Percentiles rank a stretch among this genome's conserved stretches.
phyloP scores from a whole-genome alignment of 164 flowering plant species.

The Liriodendron chinense region DNA sequence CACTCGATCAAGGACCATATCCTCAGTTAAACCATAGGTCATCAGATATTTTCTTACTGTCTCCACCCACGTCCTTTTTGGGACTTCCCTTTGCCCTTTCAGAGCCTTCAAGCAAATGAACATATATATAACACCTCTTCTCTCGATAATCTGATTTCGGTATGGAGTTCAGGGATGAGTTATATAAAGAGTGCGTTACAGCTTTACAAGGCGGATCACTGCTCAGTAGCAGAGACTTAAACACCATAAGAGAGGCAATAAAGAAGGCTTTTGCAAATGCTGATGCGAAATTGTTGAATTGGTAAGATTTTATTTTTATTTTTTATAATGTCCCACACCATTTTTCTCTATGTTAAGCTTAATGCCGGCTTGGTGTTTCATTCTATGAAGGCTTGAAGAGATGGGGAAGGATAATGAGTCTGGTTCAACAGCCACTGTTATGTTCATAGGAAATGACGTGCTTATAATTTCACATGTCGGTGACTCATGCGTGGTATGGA shows the following conservation, averaged over 20 bases:
- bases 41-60: no score
- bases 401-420: slow-evolving; percentile 67
- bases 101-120: neutral
- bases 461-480: slow-evolving; percentile 82
- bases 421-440: slow-evolving; percentile 90
- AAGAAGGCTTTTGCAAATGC: slow-evolving; percentile 61
- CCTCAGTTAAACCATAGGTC: neutral
- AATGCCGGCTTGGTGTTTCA: slow-evolving; percentile 25
- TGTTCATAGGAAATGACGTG: slow-evolving; percentile 55
- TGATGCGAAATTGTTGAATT: slow-evolving; percentile 64
- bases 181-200: slow-evolving; percentile 75
- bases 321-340: neutral
- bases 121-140: neutral
- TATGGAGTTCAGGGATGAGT: slow-evolving; percentile 60
- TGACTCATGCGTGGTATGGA: slow-evolving; percentile 74
- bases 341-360: slow-evolving; percentile 17
- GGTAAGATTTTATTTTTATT: slow-evolving; percentile 35
- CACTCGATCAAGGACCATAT: neutral
- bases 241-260: slow-evolving; percentile 50
- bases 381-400: slow-evolving; percentile 72
- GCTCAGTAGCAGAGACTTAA: slow-evolving; percentile 48
- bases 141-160: neutral
- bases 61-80: no score
- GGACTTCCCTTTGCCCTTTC: no score
- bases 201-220: slow-evolving; percentile 71